Conservation (phyloP, 2,329 filamentous ascomycete species). For the Stachybotrys echinatus region DNA sequence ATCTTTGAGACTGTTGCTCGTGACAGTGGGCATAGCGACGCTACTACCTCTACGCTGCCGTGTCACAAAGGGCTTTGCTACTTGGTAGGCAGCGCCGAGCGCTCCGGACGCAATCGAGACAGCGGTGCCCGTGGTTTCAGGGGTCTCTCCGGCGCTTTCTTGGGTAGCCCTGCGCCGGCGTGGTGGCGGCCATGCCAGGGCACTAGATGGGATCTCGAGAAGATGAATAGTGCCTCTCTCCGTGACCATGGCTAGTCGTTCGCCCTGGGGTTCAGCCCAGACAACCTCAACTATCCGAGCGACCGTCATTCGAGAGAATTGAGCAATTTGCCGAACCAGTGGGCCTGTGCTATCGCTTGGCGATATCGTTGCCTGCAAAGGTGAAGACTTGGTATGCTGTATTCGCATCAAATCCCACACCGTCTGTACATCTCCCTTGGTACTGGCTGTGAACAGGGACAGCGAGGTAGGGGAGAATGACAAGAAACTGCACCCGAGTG, state of each 20-base stretch:
- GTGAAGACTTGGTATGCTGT: slow-evolving; percentile 57
- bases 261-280: slow-evolving; percentile 78
- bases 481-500: slow-evolving; percentile 73
- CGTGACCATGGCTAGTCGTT: slow-evolving; percentile 83
- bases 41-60: slow-evolving; percentile 47
- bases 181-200: slow-evolving; percentile 82
- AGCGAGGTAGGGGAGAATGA: slow-evolving; percentile 73
- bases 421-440: slow-evolving; percentile 76
- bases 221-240: slow-evolving; percentile 94
- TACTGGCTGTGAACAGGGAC: slow-evolving; percentile 72
- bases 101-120: slow-evolving; percentile 67
- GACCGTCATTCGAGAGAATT: slow-evolving; percentile 87
- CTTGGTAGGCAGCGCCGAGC: slow-evolving; percentile 65
- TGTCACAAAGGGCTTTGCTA: slow-evolving; percentile 54
- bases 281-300: slow-evolving; percentile 85
- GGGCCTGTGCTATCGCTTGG: slow-evolving; percentile 44
- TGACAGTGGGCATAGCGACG: slow-evolving; percentile 23
- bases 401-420: slow-evolving; percentile 74
- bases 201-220: slow-evolving; percentile 76
- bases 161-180: slow-evolving; percentile 41
- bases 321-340: slow-evolving; percentile 75
- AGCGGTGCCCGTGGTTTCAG: slow-evolving; percentile 48
- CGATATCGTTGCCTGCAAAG: slow-evolving; percentile 43
- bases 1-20: slow-evolving; percentile 44
- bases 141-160: slow-evolving; percentile 39